Evolutionary conservation across 805 yeast genomes (phyloP), one percentile per base, ranked within the genome.

Genomic region (Yamadazyma akitaensis): DNA sequence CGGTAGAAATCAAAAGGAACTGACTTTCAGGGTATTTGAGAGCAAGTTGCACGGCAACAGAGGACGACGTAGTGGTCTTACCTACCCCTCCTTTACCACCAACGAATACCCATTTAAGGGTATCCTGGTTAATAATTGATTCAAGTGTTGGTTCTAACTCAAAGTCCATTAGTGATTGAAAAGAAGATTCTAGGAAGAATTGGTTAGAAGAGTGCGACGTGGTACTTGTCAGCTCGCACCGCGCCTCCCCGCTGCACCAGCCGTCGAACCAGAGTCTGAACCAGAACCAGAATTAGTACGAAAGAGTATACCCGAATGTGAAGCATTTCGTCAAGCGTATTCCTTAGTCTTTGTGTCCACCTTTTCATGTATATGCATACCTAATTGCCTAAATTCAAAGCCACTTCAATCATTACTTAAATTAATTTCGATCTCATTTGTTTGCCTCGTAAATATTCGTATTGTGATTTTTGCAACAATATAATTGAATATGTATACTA

Each of bases 21-120:
- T 86, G 84, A 54, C 89, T 91, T 14, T 65, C 54, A 31, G 96
- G 95, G 62, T 95, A 85, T 47, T 78, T 74, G 51, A 86, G 68
- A 14, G 99, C 97, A 64, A 94, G 79, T 69, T 94, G 98, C 52
- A 91, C 85, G 18, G 99, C 96, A 56, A 94, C 78, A 19, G 97
- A 90, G 40, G 96, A 91, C 1, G 98, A 92, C 3, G 97, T 88
- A 21, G 99, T 94, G 53, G 99, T 94, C 66, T 94, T 94, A 60
- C 99, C 99, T 25, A 94, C 99, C 69, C 99, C 99, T 66, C 99
- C 99, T 74, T 94, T 94, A 57, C 99, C 99, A 55, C 99, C 99
- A 37, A 92, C 98, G 61, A 94, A 94, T 53, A 94, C 85, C 99
- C 99, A 94, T 62, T 87, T 88, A 61, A 94, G 79, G 35, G 81